Conservation (phyloP, 768 basidiomycete genomes). For the Porpolomopsis calyptriformis region DNA sequence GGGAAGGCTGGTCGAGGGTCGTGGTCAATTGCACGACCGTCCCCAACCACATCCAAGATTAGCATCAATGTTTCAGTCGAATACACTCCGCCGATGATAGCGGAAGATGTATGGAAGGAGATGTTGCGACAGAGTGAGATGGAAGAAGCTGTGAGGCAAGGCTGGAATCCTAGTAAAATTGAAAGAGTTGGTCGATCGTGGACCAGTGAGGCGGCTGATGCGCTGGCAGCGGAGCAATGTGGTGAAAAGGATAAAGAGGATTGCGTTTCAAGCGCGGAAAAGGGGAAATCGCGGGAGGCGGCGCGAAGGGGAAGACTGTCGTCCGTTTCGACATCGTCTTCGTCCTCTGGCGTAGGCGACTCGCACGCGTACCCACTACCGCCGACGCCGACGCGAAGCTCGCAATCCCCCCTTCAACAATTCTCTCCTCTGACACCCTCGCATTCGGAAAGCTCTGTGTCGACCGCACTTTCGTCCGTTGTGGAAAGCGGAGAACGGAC, state of each 20-base stretch:
- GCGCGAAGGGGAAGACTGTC: slow-evolving; percentile 1
- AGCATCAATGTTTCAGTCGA: slow-evolving; percentile 24
- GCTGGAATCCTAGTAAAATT: slow-evolving; percentile 11
- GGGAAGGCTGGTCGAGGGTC: slow-evolving; percentile 24
- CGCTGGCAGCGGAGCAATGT: slow-evolving; percentile 14
- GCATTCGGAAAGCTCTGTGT: slow-evolving; percentile 2
- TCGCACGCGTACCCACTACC: neutral
- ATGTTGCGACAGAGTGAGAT: slow-evolving; percentile 13
- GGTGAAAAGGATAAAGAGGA: slow-evolving; percentile 19
- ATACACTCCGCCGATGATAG: slow-evolving; percentile 18
- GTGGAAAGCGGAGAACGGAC: neutral
- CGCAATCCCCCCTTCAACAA: slow-evolving; percentile 1
- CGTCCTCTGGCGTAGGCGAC: slow-evolving; percentile 1
- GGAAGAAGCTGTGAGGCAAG: slow-evolving; percentile 12
- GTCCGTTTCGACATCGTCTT: slow-evolving; percentile 6
- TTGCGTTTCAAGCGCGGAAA: neutral
- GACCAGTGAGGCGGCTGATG: slow-evolving; percentile 20
- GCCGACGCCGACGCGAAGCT: slow-evolving; percentile 1
- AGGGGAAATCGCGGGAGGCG: neutral
- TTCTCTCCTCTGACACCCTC: slow-evolving; percentile 2
- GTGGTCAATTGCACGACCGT: slow-evolving; percentile 19
- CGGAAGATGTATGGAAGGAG: slow-evolving; percentile 15
- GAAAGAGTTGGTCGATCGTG: slow-evolving; percentile 22
- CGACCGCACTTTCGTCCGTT: slow-evolving; percentile 1
- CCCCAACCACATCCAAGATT: slow-evolving; percentile 17